A percentile compares a stretch with the other conserved stretches of the same genome.
Conservation (phyloP, 2,329 filamentous ascomycete species). For the Hypoxylon sp. region DNA sequence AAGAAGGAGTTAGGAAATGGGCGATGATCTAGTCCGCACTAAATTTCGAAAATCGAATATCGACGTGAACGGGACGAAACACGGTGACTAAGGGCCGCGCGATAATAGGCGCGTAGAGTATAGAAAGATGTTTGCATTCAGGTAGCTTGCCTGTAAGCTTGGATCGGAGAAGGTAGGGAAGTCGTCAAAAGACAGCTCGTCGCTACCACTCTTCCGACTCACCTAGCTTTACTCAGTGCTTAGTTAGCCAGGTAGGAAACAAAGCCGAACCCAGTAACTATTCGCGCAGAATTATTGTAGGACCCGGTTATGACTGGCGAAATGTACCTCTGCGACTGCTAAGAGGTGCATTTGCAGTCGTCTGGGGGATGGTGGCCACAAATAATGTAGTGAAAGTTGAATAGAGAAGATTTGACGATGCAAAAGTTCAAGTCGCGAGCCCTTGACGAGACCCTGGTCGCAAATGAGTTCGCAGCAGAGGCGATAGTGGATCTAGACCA, state of each 20-base stretch:
- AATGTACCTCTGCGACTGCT: not conserved
- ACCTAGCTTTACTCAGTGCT: not conserved
- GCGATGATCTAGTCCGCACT: constrained; percentile 22
- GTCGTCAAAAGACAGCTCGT: constrained; percentile 12
- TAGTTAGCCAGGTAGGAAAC: not conserved
- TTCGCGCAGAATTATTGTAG: not conserved
- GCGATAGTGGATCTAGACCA: constrained; percentile 18
- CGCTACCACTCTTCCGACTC: constrained; percentile 19
- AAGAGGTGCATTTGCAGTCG: constrained; percentile 3
- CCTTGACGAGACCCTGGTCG: constrained; percentile 36
- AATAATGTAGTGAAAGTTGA: constrained; percentile 13
- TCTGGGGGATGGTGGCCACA: constrained; percentile 11
- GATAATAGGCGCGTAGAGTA: constrained; percentile 21
- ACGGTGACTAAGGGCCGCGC: constrained; percentile 6
- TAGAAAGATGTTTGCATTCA: constrained; percentile 4
- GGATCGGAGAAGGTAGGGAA: constrained; percentile 5
- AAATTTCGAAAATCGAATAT: constrained; percentile 22
- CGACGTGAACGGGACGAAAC: constrained; percentile 10
- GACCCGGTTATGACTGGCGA: not conserved
- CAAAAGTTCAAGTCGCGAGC: constrained; percentile 42
- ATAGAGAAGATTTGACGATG: constrained; percentile 30
- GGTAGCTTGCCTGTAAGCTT: constrained; percentile 12
- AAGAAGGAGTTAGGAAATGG: constrained; percentile 1
- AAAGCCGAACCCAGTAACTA: not conserved
- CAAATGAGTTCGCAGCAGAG: constrained; percentile 39